Evolutionary conservation across 2,329 filamentous ascomycete species (phyloP).

Genomic region (Coniosporium tulheliwenetii): DNA sequence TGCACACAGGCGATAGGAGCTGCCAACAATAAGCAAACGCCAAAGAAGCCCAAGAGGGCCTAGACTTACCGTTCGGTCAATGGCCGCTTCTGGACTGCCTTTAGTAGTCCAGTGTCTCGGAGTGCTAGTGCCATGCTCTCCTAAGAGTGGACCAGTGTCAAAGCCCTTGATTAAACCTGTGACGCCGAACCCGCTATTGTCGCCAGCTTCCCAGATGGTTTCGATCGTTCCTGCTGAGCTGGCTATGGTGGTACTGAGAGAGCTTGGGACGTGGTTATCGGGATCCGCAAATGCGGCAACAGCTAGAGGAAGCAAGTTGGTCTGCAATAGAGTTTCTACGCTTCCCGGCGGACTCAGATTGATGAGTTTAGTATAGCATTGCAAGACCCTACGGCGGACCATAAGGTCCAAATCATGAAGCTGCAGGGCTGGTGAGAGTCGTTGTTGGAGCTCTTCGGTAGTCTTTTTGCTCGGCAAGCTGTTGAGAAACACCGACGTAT

Average conservation of each 20-base stretch:
- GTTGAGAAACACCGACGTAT: conserved; percentile 79
- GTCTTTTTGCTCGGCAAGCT: conserved; percentile 70
- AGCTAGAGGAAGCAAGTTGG: conserved; percentile 77
- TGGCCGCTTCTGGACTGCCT: conserved; percentile 45
- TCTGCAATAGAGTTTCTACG: conserved; percentile 74
- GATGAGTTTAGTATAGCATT: conserved; percentile 87
- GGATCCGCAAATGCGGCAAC: conserved; percentile 89
- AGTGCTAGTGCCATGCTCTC: conserved; percentile 30
- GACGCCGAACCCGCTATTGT: conserved; percentile 90
- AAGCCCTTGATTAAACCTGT: conserved; percentile 73
- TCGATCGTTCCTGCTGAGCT: conserved; percentile 83
- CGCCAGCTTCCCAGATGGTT: conserved; percentile 83
- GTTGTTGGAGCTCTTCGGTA: conserved; percentile 71
- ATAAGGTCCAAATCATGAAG: conserved; percentile 82
- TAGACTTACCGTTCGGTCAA: conserved; percentile 36
- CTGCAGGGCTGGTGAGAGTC: conserved; percentile 72
- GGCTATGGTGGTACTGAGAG: conserved; percentile 79
- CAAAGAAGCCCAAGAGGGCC: neutral
- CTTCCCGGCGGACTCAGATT: conserved; percentile 75
- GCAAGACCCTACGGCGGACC: conserved; percentile 81
- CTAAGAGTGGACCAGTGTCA: conserved; percentile 52
- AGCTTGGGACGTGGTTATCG: conserved; percentile 71
- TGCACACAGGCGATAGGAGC: conserved; percentile 50
- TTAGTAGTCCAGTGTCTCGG: conserved; percentile 36
- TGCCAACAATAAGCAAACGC: conserved; percentile 9